Percentiles rank a stretch among this genome's conserved stretches.
These are phyloP conservation scores for Rhizopogon roseolus DNA, from an alignment of 768 basidiomycete species.

Conservation along the genomic window DNA sequence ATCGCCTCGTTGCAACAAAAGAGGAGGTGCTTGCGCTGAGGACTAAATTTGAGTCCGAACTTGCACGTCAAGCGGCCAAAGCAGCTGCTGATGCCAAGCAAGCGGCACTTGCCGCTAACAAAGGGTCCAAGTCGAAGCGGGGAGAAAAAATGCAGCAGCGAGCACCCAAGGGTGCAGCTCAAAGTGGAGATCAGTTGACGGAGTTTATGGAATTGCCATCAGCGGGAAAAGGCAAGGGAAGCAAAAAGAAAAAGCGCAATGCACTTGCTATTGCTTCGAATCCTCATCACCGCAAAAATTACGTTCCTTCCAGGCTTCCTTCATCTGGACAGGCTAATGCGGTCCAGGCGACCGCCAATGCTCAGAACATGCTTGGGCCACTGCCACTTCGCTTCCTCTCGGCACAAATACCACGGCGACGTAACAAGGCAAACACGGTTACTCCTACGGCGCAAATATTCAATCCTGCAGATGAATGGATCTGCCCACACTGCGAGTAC, in stretches of 20 bases:
- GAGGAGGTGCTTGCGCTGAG: constrained; percentile 65
- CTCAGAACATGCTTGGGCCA: constrained; percentile 52
- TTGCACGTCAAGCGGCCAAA: constrained; percentile 60
- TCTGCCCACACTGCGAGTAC: constrained; percentile 94
- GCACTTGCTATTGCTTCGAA: constrained; percentile 91
- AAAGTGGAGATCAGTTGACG: constrained; percentile 28
- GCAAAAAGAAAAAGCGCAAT: constrained; percentile 93
- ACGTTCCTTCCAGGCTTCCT: constrained; percentile 81
- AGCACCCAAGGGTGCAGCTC: constrained; percentile 22
- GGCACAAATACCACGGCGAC: constrained; percentile 55
- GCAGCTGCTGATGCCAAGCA: constrained; percentile 48
- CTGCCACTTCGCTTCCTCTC: constrained; percentile 62
- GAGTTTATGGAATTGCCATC: constrained; percentile 36
- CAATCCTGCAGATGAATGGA: constrained; percentile 81
- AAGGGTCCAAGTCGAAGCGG: constrained; percentile 32
- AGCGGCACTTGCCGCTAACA: constrained; percentile 35
- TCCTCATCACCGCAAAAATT: constrained; percentile 93
- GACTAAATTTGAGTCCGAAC: constrained; percentile 67
- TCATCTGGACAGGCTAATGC: constrained; percentile 35
- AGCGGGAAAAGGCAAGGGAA: constrained; percentile 23
- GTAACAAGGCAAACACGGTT: constrained; percentile 20
- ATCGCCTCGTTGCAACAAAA: constrained; percentile 63
- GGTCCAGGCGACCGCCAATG: constrained; percentile 34
- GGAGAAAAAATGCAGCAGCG: constrained; percentile 35
- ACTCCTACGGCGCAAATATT: constrained; percentile 33